phyloP scores from a whole-genome alignment of 1,284 basidiomycete species.

The Tausonia pullulans region DNA sequence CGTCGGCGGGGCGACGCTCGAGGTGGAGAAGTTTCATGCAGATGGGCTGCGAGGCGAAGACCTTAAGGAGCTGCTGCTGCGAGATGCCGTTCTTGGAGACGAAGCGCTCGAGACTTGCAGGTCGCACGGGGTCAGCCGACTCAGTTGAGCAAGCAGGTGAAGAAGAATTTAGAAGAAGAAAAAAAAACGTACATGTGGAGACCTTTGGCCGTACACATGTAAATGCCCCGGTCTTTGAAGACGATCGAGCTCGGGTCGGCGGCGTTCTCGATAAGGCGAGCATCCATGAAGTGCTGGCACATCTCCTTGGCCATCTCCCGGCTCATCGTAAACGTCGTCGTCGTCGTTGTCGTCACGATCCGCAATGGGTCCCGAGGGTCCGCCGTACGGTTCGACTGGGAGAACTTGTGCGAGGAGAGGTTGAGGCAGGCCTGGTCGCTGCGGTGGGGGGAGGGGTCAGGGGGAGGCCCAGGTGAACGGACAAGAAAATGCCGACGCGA shows the following conservation, averaged over 20 bases:
- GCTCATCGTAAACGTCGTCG: constrained; percentile 99
- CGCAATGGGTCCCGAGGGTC: constrained; percentile 95
- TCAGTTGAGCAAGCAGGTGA: neutral
- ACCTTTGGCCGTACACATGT: constrained; percentile 91
- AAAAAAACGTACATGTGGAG: constrained; percentile 58
- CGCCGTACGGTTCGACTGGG: constrained; percentile 93
- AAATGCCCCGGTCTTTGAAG: constrained; percentile 97
- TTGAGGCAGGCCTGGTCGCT: constrained; percentile 94
- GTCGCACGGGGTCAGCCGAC: neutral
- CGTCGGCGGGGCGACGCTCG: constrained; percentile 80
- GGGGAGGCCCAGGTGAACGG: constrained; percentile 2
- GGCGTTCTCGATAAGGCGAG: constrained; percentile 91
- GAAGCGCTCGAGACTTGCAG: constrained; percentile 71
- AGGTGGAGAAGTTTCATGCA: constrained; percentile 96
- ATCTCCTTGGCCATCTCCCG: constrained; percentile 99
- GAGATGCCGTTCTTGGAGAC: constrained; percentile 99
- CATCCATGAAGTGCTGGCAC: constrained; percentile 99
- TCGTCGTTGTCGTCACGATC: constrained; percentile 97
- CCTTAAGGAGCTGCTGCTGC: constrained; percentile 77
- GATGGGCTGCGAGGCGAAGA: constrained; percentile 88
- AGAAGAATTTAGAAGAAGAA: neutral
- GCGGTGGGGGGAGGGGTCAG: constrained; percentile 10
- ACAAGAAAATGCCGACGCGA: neutral
- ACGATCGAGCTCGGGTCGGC: constrained; percentile 73
- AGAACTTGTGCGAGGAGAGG: constrained; percentile 91